Evolutionary conservation across 2,329 filamentous ascomycete genomes (phyloP), one percentile per base, ranked within the genome.

Genomic region (Simplicillium aogashimaense): DNA sequence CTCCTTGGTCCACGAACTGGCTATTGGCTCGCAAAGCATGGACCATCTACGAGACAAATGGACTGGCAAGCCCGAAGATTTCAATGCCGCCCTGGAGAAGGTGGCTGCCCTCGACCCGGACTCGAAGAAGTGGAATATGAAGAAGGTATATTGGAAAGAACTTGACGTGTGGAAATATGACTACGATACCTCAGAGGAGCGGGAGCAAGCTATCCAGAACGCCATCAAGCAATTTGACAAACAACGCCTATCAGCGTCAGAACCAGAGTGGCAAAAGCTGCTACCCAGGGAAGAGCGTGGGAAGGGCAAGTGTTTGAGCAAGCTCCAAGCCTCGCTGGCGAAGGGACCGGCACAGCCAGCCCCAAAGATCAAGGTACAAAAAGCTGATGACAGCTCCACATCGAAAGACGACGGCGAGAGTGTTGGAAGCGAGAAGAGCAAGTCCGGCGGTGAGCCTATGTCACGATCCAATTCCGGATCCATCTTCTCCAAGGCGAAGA

Each of bases 101-200:
- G 74, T 78, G 16, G 77, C 74, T 25, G 70, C 74, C 42, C 66
- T 67, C 40, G 65, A 71, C 42, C 46, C 63, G 4, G 55, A 62
- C 3, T 60, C 60, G 4, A 66, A 72, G 44, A 76, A 67, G 47
- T 82, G 72, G 67, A 58, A 63, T 29, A 57, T 81, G 48, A 69
- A 70, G 45, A 76, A 74, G 57, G 59, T 65, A 17, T 74, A 68
- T 45, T 82, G 72, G 69, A 79, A 72, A 55, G 78, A 82, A 47
- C 65, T 82, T 12, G 76, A 82, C 47, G 73, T 80, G 16, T 82
- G 73, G 69, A 71, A 67, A 42, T 79, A 78, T 53, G 61, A 71
- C 20, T 82, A 81, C 51, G 61, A 64, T 35, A 64, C 56, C 30
- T 58, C 67, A 14, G 67, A 72, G 28, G 69, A 77, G 44, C 71